phyloP scores from a whole-genome alignment of 2,329 filamentous ascomycete species.

The Aspergillus proliferans region DNA sequence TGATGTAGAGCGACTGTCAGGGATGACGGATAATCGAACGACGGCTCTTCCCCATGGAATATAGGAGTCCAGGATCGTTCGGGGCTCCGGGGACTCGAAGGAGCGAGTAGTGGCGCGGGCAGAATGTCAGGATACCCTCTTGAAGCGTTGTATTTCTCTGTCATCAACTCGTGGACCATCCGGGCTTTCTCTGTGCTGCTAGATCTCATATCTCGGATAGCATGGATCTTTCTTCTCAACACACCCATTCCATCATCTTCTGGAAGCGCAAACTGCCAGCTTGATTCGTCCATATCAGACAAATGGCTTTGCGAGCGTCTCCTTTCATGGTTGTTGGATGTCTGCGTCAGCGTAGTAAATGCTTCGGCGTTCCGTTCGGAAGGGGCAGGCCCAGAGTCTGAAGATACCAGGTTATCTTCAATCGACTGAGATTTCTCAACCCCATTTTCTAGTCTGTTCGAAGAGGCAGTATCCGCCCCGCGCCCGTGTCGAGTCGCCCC shows the following conservation, averaged over 20 bases:
- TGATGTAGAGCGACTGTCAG: slow-evolving; percentile 23
- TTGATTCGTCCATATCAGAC: slow-evolving; percentile 9
- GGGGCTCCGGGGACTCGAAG: slow-evolving; percentile 16
- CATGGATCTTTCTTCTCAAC: slow-evolving; percentile 61
- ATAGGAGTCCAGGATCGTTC: slow-evolving; percentile 25
- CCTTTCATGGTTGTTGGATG: background rate
- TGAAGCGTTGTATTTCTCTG: slow-evolving; percentile 58
- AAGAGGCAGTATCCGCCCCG: background rate
- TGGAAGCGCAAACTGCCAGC: slow-evolving; percentile 43
- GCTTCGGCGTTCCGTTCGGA: background rate
- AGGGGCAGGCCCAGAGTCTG: background rate
- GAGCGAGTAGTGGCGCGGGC: slow-evolving; percentile 15
- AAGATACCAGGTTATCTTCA: background rate
- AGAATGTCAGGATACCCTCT: slow-evolving; percentile 24
- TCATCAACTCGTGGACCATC: slow-evolving; percentile 64
- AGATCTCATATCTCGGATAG: slow-evolving; percentile 58
- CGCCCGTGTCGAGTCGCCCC: slow-evolving; percentile 2
- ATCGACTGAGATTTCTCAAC: background rate
- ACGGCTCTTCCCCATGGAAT: slow-evolving; percentile 24
- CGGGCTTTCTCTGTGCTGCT: slow-evolving; percentile 61
- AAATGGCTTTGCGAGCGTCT: background rate
- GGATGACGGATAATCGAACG: slow-evolving; percentile 21
- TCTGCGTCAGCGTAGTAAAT: background rate
- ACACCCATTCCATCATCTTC: slow-evolving; percentile 73
- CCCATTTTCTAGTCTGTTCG: background rate